Conservation (phyloP, 2,329 filamentous ascomycete genomes). For the Colletotrichum destructivum region DNA sequence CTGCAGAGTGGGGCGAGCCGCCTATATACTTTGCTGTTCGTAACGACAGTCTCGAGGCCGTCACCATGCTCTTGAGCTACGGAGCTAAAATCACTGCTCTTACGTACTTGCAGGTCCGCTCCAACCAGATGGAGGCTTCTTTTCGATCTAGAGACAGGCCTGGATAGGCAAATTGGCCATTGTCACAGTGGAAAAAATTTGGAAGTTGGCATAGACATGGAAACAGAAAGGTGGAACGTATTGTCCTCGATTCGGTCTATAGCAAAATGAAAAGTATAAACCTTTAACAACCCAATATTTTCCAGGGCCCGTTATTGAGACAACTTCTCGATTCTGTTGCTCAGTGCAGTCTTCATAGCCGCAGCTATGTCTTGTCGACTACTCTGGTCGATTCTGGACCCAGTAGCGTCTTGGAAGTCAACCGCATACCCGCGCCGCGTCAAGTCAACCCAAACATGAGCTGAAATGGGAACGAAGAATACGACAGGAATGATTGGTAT, state of each 20-base stretch:
- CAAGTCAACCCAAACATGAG: background rate
- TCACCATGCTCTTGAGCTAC: background rate
- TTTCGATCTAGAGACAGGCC: background rate
- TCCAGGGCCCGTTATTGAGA: too few species aligned
- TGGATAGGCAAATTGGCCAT: background rate
- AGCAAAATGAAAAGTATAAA: too few species aligned
- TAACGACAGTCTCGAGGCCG: background rate
- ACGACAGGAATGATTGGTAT: too few species aligned
- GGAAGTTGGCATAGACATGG: background rate
- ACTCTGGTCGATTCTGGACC: background rate
- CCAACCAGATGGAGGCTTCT: background rate
- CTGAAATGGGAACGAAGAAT: too few species aligned
- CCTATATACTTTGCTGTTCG: slow-evolving; percentile 14
- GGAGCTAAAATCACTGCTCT: background rate
- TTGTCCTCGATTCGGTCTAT: too few species aligned
- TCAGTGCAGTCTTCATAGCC: background rate
- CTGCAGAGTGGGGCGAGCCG: slow-evolving; percentile 8
- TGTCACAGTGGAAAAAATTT: background rate
- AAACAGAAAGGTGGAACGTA: too few species aligned
- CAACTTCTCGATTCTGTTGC: too few species aligned
- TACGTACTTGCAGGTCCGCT: background rate
- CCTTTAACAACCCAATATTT: too few species aligned
- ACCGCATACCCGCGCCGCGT: background rate
- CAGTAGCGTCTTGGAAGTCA: background rate
- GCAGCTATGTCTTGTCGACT: background rate